These are phyloP conservation scores for Leucocoprinus leucothites DNA, from an alignment of 768 basidiomycete species.

Conservation along the genomic window DNA sequence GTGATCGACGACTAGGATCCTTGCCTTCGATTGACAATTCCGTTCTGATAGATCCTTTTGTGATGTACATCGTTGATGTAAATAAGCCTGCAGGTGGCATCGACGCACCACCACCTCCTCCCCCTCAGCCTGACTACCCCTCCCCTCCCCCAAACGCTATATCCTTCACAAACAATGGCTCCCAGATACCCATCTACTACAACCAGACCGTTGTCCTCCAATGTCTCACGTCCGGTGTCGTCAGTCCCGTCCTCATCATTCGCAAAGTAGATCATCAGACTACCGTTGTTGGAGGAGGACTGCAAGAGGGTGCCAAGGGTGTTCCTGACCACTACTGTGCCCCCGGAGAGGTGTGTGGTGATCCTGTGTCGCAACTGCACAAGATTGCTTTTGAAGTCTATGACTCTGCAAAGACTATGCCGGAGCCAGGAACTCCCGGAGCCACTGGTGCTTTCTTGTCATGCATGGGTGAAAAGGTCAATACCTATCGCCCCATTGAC, in stretches of 20 bases:
- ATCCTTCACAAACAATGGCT: conserved; percentile 76
- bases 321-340: conserved; percentile 81
- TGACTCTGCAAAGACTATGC: conserved; percentile 63
- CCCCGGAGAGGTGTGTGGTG: conserved; percentile 86
- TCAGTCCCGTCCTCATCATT: conserved; percentile 90
- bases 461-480: conserved; percentile 92
- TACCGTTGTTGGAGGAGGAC: conserved; percentile 86
- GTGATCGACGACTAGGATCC: conserved; percentile 21
- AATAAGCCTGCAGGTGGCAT: conserved; percentile 77
- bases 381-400: conserved; percentile 94
- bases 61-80: conserved; percentile 97
- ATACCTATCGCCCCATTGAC: conserved; percentile 83
- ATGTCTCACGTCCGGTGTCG: conserved; percentile 90
- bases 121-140: conserved; percentile 86
- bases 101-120: conserved; percentile 75
- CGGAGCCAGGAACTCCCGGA: conserved; percentile 78
- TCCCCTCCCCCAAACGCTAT: conserved; percentile 91
- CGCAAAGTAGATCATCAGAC: conserved; percentile 92
- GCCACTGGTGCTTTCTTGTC: conserved; percentile 80
- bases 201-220: conserved; percentile 96
- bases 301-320: conserved; percentile 83
- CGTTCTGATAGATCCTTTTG: conserved; percentile 71
- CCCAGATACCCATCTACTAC: conserved; percentile 90
- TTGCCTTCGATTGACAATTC: conserved; percentile 9
- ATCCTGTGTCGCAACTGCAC: conserved; percentile 93